Percentiles rank a stretch among this genome's conserved stretches.
phyloP scores from a whole-genome alignment of 1,139 yeast genomes.

The Blastobotrys apis region DNA sequence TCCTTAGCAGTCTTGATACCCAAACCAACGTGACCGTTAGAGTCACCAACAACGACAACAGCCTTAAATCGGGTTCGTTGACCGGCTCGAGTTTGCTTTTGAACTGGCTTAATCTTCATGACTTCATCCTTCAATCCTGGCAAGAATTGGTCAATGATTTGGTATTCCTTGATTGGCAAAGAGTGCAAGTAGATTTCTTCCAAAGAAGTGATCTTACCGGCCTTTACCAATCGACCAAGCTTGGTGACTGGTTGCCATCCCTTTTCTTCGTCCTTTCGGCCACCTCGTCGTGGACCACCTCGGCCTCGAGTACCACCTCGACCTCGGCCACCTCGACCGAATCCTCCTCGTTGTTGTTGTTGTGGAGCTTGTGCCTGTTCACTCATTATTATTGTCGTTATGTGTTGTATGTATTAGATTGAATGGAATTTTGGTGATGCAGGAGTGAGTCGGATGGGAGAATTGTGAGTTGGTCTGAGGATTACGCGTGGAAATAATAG shows the following conservation, averaged over 20 bases:
- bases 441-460: no score
- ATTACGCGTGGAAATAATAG: no score
- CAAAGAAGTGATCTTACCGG: conserved; percentile 93
- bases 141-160: conserved; percentile 93
- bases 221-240: conserved; percentile 99
- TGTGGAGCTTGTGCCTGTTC: neutral
- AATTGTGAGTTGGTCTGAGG: no score
- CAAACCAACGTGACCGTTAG: conserved; percentile 99
- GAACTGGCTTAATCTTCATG: conserved; percentile 99
- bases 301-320: conserved; percentile 45
- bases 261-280: conserved; percentile 84
- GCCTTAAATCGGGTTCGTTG: conserved; percentile 99
- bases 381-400: neutral
- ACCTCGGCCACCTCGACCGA: conserved; percentile 33
- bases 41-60: conserved; percentile 98
- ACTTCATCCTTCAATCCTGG: conserved; percentile 98
- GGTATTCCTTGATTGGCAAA: conserved; percentile 98
- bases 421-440: neutral
- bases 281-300: conserved; percentile 58
- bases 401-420: neutral
- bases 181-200: conserved; percentile 99
- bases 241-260: conserved; percentile 99
- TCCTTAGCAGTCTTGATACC: conserved; percentile 99
- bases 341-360: conserved; percentile 26
- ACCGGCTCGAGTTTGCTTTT: conserved; percentile 99